Conservation (phyloP, 768 basidiomycete species). For the Neoboletus brunneissimus region DNA sequence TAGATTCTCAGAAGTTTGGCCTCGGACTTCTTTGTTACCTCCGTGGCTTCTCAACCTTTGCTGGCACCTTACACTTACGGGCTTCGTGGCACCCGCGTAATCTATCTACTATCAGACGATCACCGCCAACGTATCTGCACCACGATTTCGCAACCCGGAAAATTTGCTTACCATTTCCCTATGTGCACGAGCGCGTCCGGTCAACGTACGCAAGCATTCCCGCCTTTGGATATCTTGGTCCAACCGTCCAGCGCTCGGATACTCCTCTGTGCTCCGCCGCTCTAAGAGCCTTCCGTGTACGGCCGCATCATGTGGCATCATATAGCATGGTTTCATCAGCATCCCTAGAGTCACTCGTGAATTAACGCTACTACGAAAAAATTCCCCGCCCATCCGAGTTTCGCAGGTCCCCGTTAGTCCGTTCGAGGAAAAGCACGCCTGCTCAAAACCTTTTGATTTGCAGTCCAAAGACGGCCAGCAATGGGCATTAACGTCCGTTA, state of each 20-base stretch:
- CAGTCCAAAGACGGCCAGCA: conserved; percentile 6
- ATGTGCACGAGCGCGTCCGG: conserved; percentile 14
- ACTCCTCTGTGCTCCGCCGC: conserved; percentile 23
- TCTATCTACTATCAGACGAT: conserved; percentile 20
- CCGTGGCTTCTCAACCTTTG: conserved; percentile 31
- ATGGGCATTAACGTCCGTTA: conserved; percentile 7
- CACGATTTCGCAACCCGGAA: conserved; percentile 13
- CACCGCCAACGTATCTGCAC: conserved; percentile 17
- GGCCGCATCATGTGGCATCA: conserved; percentile 19
- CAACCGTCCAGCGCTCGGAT: conserved; percentile 16
- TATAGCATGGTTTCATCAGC: conserved; percentile 7
- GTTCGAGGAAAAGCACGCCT: conserved; percentile 8
- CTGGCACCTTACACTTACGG: conserved; percentile 16
- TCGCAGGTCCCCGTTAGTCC: conserved; percentile 18
- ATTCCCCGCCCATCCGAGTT: conserved; percentile 11
- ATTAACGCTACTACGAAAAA: conserved; percentile 16
- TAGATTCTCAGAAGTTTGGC: conserved; percentile 30
- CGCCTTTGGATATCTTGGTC: conserved; percentile 21
- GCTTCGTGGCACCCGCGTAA: conserved; percentile 31
- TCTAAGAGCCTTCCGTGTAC: conserved; percentile 16
- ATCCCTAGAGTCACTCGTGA: conserved; percentile 4
- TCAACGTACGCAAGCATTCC: conserved; percentile 19
- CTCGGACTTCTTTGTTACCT: conserved; percentile 35
- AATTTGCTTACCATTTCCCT: conserved; percentile 11
- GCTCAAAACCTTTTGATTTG: conserved; percentile 7